These are phyloP conservation scores for Hansenula sp. DNA, from an alignment of 1,139 yeast species.

Conservation along the genomic window DNA sequence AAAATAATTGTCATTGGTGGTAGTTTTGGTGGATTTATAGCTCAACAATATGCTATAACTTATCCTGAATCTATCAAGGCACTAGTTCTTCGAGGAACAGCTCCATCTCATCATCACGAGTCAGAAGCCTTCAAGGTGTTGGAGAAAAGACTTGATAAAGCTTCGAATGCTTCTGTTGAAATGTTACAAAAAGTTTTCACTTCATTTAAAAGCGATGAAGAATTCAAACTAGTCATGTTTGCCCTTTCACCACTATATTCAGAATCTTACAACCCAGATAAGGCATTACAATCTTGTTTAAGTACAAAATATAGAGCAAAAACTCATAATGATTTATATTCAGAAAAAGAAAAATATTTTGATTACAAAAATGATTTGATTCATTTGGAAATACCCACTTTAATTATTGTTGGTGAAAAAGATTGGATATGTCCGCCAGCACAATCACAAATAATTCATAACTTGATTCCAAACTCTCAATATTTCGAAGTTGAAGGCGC, in stretches of 20 bases:
- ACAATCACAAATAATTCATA: slow-evolving; percentile 11
- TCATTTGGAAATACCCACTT: slow-evolving; percentile 10
- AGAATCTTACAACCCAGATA: slow-evolving; percentile 14
- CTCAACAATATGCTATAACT: slow-evolving; percentile 19
- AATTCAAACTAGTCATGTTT: slow-evolving; percentile 18
- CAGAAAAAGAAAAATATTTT: slow-evolving; percentile 18
- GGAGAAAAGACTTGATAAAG: slow-evolving; percentile 7
- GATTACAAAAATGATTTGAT: slow-evolving; percentile 12
- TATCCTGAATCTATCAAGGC: slow-evolving; percentile 11
- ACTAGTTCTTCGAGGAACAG: slow-evolving; percentile 18
- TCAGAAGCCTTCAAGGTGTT: slow-evolving; percentile 11
- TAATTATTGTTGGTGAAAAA: slow-evolving; percentile 16
- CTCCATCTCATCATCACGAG: slow-evolving; percentile 19
- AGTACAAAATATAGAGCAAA: slow-evolving; percentile 13
- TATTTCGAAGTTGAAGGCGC: slow-evolving; percentile 12
- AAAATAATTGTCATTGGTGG: slow-evolving; percentile 18
- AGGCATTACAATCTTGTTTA: slow-evolving; percentile 10
- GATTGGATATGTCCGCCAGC: slow-evolving; percentile 20
- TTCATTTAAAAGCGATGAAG: slow-evolving; percentile 17
- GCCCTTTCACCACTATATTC: slow-evolving; percentile 18
- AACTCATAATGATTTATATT: slow-evolving; percentile 18
- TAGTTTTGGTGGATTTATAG: slow-evolving; percentile 20
- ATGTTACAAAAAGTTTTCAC: slow-evolving; percentile 19
- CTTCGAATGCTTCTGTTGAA: slow-evolving; percentile 14
- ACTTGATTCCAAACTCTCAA: slow-evolving; percentile 9